These are phyloP conservation scores for Colletotrichum sojae DNA, from an alignment of 2,329 filamentous ascomycete genomes.

Conservation along the genomic window DNA sequence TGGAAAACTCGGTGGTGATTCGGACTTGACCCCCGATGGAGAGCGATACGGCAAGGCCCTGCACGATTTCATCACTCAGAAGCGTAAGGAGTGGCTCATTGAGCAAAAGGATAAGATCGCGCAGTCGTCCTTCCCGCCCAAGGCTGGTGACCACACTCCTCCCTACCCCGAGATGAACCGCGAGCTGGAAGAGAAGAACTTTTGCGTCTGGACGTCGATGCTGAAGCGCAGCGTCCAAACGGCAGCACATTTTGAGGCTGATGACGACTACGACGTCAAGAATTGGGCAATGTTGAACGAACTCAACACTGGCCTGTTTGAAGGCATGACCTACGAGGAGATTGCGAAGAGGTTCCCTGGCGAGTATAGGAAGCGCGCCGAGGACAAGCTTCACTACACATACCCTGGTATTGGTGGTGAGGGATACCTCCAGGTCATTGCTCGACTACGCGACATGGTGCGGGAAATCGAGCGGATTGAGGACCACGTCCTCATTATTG, in stretches of 20 bases:
- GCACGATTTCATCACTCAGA: slow-evolving; percentile 85
- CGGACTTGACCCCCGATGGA: slow-evolving; percentile 85
- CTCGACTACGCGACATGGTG: slow-evolving; percentile 93
- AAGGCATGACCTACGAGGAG: slow-evolving; percentile 94
- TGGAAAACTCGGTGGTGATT: slow-evolving; percentile 93
- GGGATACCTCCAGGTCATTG: slow-evolving; percentile 97
- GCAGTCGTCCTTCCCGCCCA: slow-evolving; percentile 87
- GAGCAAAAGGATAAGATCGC: slow-evolving; percentile 85
- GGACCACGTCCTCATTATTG: slow-evolving; percentile 93
- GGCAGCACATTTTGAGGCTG: slow-evolving; percentile 87
- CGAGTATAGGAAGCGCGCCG: slow-evolving; percentile 84
- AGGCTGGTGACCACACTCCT: slow-evolving; percentile 91
- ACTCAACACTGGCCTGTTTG: slow-evolving; percentile 91
- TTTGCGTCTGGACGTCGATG: slow-evolving; percentile 99
- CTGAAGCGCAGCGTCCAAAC: slow-evolving; percentile 90
- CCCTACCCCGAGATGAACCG: slow-evolving; percentile 89
- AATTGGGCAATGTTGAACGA: slow-evolving; percentile 99
- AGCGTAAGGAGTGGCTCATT: slow-evolving; percentile 85
- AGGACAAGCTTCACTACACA: slow-evolving; percentile 94
- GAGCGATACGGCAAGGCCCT: slow-evolving; percentile 84
- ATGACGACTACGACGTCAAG: slow-evolving; percentile 97
- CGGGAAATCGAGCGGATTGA: slow-evolving; percentile 97
- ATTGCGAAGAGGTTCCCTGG: slow-evolving; percentile 84
- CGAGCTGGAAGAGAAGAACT: slow-evolving; percentile 84
- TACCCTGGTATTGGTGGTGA: slow-evolving; percentile 97